Evolutionary conservation across 768 basidiomycete genomes (phyloP), one percentile per base, ranked within the genome.

Genomic region (Lactarius sanguifluus): DNA sequence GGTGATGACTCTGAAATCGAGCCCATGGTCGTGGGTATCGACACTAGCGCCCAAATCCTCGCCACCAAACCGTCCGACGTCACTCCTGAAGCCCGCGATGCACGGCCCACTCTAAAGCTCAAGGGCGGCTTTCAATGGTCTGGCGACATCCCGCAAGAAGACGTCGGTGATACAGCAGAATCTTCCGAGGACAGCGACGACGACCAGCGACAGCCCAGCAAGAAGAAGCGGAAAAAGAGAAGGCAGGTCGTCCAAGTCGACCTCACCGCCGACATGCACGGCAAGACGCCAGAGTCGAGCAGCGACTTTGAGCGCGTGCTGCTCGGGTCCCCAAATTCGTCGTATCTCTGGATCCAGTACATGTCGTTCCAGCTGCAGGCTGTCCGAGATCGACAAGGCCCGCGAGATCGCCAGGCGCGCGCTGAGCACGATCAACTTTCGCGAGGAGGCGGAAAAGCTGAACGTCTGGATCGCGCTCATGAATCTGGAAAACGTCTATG

Each of bases 391-490:
- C 63, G 96, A 95, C 72, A 97, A 96, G 77, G 97, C 96, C 16
- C 85, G 94, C 54, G 88, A 91, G 74, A 88, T 95, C 60, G 96
- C 88, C 57, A 84, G 86, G 61, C 86, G 92, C 28, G 96, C 95
- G 5, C 81, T 98, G 55, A 81, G 85, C 67, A 89, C 89, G 13
- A 98, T 99, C 78, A 90, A 83, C 74, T 98, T 96, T 81, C 86
- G 96, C 52, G 97, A 99, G 77, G 97, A 99, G 77, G 88, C 88
- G 70, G 97, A 99, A 77, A 93, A 91, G 75, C 77, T 98, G 69
- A 99, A 99, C 73, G 88, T 99, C 50, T 99, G 97, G 97, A 92
- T 96, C 74, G 97, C 96, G 10, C 77, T 96, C 57, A 83, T 99
- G 68, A 99, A 99, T 73, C 74, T 99, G 72, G 97, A 99, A 79